Evolutionary conservation across 768 basidiomycete species (phyloP).

Genomic region (Termitomyces sp.): DNA sequence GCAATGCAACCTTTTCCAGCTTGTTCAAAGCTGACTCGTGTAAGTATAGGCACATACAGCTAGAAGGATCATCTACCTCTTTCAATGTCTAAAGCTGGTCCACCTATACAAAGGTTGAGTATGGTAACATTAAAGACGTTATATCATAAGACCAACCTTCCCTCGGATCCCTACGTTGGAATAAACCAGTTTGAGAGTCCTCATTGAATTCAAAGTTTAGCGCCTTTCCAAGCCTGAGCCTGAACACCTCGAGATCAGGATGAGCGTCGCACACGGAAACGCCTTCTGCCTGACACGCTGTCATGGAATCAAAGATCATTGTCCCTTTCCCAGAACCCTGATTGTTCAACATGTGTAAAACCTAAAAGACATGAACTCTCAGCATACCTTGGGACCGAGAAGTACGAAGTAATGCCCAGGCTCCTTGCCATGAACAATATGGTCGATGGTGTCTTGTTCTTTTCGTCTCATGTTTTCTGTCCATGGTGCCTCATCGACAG

Average conservation of each 20-base stretch:
- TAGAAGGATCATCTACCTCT: slow-evolving; percentile 43
- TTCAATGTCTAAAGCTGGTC: slow-evolving; percentile 78
- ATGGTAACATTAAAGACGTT: background rate
- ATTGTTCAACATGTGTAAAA: slow-evolving; percentile 8
- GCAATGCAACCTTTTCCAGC: slow-evolving; percentile 80
- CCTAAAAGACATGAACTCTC: slow-evolving; percentile 3
- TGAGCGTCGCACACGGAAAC: slow-evolving; percentile 81
- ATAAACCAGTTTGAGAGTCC: slow-evolving; percentile 76
- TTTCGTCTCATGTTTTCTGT: slow-evolving; percentile 62
- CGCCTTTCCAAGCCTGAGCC: slow-evolving; percentile 80
- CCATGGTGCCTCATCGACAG: slow-evolving; percentile 41
- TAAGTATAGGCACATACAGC: background rate
- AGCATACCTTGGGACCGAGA: slow-evolving; percentile 67
- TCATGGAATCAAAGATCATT: slow-evolving; percentile 83
- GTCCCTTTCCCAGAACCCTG: slow-evolving; percentile 82
- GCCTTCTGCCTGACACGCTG: slow-evolving; percentile 62
- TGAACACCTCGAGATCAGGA: slow-evolving; percentile 84
- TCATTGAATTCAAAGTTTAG: slow-evolving; percentile 85
- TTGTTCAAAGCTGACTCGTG: slow-evolving; percentile 63
- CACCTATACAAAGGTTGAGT: slow-evolving; percentile 38
- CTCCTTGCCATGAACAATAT: slow-evolving; percentile 73
- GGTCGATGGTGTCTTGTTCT: slow-evolving; percentile 75
- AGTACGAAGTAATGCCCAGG: slow-evolving; percentile 72
- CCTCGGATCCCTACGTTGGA: slow-evolving; percentile 78
- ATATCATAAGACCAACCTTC: slow-evolving; percentile 47